Percentiles rank a stretch among this genome's conserved stretches.
phyloP scores from a whole-genome alignment of 2,329 filamentous ascomycete genomes.

The Alternaria sp. region DNA sequence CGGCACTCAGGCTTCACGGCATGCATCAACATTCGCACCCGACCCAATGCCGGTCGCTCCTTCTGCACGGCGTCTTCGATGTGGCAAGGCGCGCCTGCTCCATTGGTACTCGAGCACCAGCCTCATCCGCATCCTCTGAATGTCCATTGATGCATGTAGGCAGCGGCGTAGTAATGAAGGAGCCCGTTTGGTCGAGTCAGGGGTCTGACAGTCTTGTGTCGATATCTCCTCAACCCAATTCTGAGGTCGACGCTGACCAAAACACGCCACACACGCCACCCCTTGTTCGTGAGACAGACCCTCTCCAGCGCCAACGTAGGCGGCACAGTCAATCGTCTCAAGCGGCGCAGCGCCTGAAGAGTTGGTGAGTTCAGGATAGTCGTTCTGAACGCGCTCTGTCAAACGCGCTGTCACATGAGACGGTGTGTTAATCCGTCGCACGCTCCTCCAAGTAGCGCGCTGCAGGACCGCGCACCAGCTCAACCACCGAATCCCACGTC shows the following conservation, averaged over 20 bases:
- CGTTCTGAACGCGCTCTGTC: not conserved
- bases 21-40: constrained; percentile 4
- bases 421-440: not conserved
- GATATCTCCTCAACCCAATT: constrained; percentile 18
- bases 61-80: constrained; percentile 13
- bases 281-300: constrained; percentile 1
- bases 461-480: not conserved
- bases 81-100: constrained; percentile 5
- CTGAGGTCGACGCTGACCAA: constrained; percentile 24
- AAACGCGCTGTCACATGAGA: constrained; percentile 11
- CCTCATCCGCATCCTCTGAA: constrained; percentile 4
- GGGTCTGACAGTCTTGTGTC: not conserved
- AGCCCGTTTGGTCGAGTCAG: constrained; percentile 21
- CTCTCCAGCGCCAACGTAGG: not conserved
- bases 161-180: constrained; percentile 3
- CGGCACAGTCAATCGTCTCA: not conserved
- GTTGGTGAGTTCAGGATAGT: not conserved
- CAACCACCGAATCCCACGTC: constrained; percentile 34
- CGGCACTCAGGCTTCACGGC: not conserved
- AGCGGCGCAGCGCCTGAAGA: not conserved
- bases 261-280: constrained; percentile 1
- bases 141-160: not conserved
- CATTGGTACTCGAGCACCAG: constrained; percentile 1
- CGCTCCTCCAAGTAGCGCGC: not conserved
- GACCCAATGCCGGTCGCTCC: constrained; percentile 12